phyloP scores from a whole-genome alignment of 139 green algal genomes.

The Tetradesmus obliquus region DNA sequence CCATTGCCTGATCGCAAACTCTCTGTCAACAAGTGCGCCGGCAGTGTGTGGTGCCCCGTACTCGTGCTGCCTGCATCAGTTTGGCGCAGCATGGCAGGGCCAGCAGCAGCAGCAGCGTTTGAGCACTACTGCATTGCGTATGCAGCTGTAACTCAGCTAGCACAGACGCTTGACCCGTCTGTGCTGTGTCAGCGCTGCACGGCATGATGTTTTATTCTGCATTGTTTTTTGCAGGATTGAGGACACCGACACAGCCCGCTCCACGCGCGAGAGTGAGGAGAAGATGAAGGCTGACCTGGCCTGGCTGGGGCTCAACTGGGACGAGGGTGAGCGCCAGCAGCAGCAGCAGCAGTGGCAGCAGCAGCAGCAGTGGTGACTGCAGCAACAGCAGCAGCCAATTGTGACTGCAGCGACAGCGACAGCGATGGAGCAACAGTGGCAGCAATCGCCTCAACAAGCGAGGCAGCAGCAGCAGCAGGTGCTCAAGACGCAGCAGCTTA shows the following conservation, averaged over 20 bases:
- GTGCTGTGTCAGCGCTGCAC: too few relatives aligned
- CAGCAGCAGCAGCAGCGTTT: too few relatives aligned
- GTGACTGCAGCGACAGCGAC: background rate
- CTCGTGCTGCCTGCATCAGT: too few relatives aligned
- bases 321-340: slow-evolving; percentile 82
- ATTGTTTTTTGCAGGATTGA: slow-evolving; percentile 78
- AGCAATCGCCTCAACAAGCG: background rate
- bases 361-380: background rate
- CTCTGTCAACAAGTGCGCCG: too few relatives aligned
- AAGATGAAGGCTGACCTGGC: slow-evolving; percentile 92
- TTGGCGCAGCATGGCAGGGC: too few relatives aligned
- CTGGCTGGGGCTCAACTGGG: slow-evolving; percentile 98
- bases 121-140: too few relatives aligned
- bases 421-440: background rate
- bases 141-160: too few relatives aligned
- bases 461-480: background rate
- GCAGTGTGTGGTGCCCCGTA: too few relatives aligned
- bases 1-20: background rate
- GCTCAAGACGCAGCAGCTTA: background rate
- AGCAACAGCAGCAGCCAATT: background rate
- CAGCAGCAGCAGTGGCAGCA: slow-evolving; percentile 9
- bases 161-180: too few relatives aligned
- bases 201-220: background rate
- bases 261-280: slow-evolving; percentile 91
- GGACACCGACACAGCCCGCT: slow-evolving; percentile 96